A percentile compares a stretch with the other conserved stretches of the same genome.
These are phyloP conservation scores for Penicillium sumatraense DNA, from an alignment of 2,329 filamentous ascomycete genomes.

Conservation along the genomic window DNA sequence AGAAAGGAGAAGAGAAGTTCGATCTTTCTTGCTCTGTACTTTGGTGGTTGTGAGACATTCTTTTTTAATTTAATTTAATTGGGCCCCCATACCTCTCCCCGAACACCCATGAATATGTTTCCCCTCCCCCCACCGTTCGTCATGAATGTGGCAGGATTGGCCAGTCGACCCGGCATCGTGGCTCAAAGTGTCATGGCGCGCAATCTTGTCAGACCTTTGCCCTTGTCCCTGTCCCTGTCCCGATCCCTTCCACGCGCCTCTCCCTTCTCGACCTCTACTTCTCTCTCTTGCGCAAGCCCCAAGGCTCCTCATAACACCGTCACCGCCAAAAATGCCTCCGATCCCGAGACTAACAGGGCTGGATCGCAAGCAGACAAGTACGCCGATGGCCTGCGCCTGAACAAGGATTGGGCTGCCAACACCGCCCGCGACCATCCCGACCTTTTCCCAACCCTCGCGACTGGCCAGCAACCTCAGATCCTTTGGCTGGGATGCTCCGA, in stretches of 20 bases:
- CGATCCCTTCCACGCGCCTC: conserved; percentile 7
- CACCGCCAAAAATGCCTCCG: conserved; percentile 6
- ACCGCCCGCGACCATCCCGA: conserved; percentile 68
- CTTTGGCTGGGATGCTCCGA: conserved; percentile 89
- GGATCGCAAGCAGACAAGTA: conserved; percentile 57
- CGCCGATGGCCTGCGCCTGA: conserved; percentile 67
- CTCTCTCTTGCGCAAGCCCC: conserved; percentile 21
- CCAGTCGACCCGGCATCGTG: conserved; percentile 22
- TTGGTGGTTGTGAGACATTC: conserved; percentile 1
- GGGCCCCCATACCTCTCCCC: conserved; percentile 11
- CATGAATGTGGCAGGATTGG: conserved; percentile 30
- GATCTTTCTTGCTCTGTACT: conserved; percentile 1
- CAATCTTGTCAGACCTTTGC: conserved; percentile 7
- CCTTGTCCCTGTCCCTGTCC: not conserved
- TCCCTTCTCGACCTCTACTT: conserved; percentile 25
- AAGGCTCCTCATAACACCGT: conserved; percentile 13
- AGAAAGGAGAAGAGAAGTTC: not conserved
- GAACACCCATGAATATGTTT: conserved; percentile 12
- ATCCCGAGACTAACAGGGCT: conserved; percentile 20
- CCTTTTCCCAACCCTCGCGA: conserved; percentile 70
- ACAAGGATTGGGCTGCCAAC: conserved; percentile 71
- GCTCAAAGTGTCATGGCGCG: conserved; percentile 12
- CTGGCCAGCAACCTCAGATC: conserved; percentile 66
- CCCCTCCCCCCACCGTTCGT: conserved; percentile 17
- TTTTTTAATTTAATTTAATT: conserved; percentile 4